Evolutionary conservation across 75 land plant species (phyloP), one percentile per base, ranked within the genome.

Genomic region (Cryptomeria japonica): DNA sequence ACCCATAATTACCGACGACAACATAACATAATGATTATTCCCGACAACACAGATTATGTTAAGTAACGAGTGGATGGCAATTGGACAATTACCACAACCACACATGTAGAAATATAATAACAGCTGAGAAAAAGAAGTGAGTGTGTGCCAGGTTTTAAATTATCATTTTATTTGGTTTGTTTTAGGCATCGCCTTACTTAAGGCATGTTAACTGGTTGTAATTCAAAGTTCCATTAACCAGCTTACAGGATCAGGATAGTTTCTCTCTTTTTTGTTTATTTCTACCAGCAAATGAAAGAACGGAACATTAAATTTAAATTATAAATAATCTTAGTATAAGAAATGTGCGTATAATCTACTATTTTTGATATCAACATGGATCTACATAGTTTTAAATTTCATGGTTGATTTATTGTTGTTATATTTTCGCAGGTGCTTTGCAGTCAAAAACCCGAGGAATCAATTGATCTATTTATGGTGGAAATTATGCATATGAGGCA

Each of bases 401-500:
- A 47, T 15, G 55, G 7, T n/a, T n/a, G 15, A 37, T 55, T 56
- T 36, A 64, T 38, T 89, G 58, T n/a, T 25, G 13, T 22, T n/a
- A 64, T 88, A 28, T 84, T 37, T 53, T 73, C 82, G 55, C 88
- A 97, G 99, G 98, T 97, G 51, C 97, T 98, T 31, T 97, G 99
- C 89, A 93, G 97, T 53, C 93, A 93, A 44, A 98, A 96, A 76
- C 97, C 97, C 56, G 95, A 96, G 4, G 99, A 98, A 78, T 80
- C 97, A 16, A 95, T 98, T 84, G 99, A 98, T 86, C 91, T 98
- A 3, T 98, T 98, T 89, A 98, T 98, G 99, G 99, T 98, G 75
- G 99, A 98, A 89, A 97, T 97, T 77, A 97, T 98, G 99, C 99
- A 98, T 91, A 98, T 98, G 99, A 96, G 94, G 84, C 99, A 98